Conservation (phyloP, 352 stramenopile species). For the Globisporangium rhizosaccharum region DNA sequence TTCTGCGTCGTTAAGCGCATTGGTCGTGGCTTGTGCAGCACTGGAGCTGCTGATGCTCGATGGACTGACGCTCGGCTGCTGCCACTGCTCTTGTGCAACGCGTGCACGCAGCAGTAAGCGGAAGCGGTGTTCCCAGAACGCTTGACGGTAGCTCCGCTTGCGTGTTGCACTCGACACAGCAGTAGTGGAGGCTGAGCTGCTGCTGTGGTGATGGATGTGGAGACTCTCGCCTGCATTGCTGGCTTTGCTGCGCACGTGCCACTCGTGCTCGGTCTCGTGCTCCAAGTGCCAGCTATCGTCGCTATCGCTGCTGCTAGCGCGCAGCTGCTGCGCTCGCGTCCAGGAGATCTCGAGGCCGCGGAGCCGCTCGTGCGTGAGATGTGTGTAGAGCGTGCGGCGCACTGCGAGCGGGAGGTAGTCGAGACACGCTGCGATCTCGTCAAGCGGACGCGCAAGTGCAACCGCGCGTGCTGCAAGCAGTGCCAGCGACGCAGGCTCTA, state of each 20-base stretch:
- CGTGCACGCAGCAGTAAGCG: conserved; percentile 36
- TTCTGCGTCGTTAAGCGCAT: not conserved
- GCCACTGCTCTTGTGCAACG: conserved; percentile 8
- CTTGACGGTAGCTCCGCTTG: conserved; percentile 30
- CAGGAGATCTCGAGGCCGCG: conserved; percentile 44
- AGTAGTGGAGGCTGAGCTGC: not conserved
- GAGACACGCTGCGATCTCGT: conserved; percentile 33
- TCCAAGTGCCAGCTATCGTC: conserved; percentile 15
- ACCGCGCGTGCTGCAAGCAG: conserved; percentile 25
- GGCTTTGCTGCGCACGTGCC: conserved; percentile 8
- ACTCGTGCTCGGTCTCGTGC: conserved; percentile 15
- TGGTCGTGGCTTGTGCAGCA: not conserved
- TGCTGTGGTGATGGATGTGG: not conserved
- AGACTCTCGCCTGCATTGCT: not conserved
- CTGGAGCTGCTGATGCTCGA: not conserved
- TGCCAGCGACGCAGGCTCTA: conserved; percentile 14
- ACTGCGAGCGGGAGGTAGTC: conserved; percentile 37
- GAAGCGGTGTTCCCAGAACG: conserved; percentile 62
- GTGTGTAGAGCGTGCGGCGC: conserved; percentile 32
- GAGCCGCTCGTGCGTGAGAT: conserved; percentile 36
- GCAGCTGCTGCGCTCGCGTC: conserved; percentile 6
- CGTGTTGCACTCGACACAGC: conserved; percentile 5
- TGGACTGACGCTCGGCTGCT: not conserved
- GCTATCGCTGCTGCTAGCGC: conserved; percentile 13
- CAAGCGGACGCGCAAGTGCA: conserved; percentile 25